A percentile compares a stretch with the other conserved stretches of the same genome.
Conservation (phyloP, 2,329 filamentous ascomycete species). For the Remersonia thermophila region DNA sequence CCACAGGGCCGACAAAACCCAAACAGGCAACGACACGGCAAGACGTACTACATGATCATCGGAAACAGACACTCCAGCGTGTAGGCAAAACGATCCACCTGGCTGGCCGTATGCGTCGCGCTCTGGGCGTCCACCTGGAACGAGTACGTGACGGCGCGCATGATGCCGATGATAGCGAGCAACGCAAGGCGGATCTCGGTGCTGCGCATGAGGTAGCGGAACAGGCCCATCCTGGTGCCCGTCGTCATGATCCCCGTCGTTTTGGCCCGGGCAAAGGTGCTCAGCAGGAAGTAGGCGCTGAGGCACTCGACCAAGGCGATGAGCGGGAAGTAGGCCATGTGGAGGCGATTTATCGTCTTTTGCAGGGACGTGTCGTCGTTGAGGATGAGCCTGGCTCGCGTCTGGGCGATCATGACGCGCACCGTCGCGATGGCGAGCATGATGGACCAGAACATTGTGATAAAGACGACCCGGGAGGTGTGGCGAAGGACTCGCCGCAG, state of each 20-base stretch:
- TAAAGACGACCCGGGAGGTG: constrained; percentile 30
- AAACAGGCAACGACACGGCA: too few relatives aligned
- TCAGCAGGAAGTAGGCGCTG: constrained; percentile 28
- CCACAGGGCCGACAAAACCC: too few relatives aligned
- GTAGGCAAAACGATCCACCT: constrained; percentile 30
- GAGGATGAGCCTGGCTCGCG: constrained; percentile 21
- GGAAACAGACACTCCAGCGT: constrained; percentile 31
- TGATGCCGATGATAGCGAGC: constrained; percentile 26
- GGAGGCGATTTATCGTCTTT: constrained; percentile 24
- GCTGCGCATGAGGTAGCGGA: constrained; percentile 28
- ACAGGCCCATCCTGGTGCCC: constrained; percentile 20
- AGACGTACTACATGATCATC: constrained; percentile 27
- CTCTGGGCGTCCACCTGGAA: constrained; percentile 27
- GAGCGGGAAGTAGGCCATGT: constrained; percentile 30
- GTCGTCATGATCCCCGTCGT: constrained; percentile 20
- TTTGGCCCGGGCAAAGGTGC: constrained; percentile 25
- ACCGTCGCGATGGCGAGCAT: constrained; percentile 38
- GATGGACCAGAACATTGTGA: constrained; percentile 44
- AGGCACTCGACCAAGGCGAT: constrained; percentile 30
- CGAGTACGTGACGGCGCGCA: constrained; percentile 29
- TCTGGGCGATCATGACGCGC: constrained; percentile 27
- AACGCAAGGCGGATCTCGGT: constrained; percentile 29
- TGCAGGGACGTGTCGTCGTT: constrained; percentile 17
- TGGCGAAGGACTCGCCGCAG: constrained; percentile 38
- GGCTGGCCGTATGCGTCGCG: constrained; percentile 25